Evolutionary conservation across 441 rosid species (phyloP).

Genomic region (Syzygium syzygioides): DNA sequence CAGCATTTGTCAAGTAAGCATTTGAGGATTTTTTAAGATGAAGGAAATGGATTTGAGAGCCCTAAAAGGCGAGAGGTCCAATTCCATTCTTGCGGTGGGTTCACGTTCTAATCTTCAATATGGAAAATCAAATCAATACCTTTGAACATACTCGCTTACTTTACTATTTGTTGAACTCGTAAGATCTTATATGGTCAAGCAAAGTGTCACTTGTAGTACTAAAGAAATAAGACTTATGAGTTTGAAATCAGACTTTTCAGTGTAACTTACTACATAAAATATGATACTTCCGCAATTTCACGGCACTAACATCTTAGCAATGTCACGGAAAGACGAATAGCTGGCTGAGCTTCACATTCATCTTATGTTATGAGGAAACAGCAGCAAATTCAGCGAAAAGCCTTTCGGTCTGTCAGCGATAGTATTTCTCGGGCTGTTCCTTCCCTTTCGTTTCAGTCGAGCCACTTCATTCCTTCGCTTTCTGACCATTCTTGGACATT

Average conservation of each 20-base stretch:
- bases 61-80: not conserved
- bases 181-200: not conserved
- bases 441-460: not conserved
- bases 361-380: not conserved
- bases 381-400: not conserved
- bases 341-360: not conserved
- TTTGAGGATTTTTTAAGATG: not conserved
- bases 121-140: not conserved
- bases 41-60: not conserved
- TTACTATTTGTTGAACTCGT: not conserved
- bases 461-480: not conserved
- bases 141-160: not conserved
- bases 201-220: not conserved
- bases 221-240: not conserved
- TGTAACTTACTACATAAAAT: not conserved
- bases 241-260: not conserved
- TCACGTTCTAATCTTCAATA: not conserved
- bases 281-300: not conserved
- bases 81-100: not conserved
- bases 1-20: not conserved
- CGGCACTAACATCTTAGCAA: not conserved
- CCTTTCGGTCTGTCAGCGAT: not conserved
- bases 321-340: not conserved
- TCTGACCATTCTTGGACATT: not conserved
- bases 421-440: not conserved